Conservation (phyloP, 768 basidiomycete genomes). For the Mycena haematopus region DNA sequence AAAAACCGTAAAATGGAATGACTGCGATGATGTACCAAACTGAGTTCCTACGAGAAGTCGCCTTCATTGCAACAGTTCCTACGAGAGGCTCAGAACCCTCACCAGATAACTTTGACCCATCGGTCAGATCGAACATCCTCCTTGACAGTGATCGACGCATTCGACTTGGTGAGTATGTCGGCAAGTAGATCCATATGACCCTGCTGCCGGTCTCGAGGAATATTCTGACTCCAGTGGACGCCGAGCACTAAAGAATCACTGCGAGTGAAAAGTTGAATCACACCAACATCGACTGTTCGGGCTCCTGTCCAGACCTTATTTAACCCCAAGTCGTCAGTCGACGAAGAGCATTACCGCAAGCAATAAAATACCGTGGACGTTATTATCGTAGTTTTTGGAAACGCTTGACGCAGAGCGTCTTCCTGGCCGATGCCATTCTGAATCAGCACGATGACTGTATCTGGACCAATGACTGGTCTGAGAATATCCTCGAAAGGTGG, state of each 20-base stretch:
- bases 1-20: neutral
- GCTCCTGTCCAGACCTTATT: constrained; percentile 22
- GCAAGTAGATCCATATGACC: constrained; percentile 2
- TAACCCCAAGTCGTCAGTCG: too few relatives aligned
- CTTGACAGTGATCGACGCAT: constrained; percentile 17
- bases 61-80: neutral
- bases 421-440: constrained; percentile 24
- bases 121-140: constrained; percentile 15
- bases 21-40: constrained; percentile 2
- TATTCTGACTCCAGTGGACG: constrained; percentile 11
- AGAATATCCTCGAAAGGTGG: constrained; percentile 16
- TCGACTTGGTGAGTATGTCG: constrained; percentile 16
- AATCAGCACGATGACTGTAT: constrained; percentile 20
- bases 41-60: constrained; percentile 11
- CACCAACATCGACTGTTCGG: neutral
- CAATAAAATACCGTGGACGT: constrained; percentile 11
- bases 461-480: constrained; percentile 8
- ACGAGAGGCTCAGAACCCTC: neutral
- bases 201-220: constrained; percentile 11
- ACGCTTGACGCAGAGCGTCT: constrained; percentile 6
- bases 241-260: constrained; percentile 16
- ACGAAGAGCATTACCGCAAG: neutral
- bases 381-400: constrained; percentile 18
- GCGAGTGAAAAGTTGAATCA: constrained; percentile 17
- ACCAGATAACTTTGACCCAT: constrained; percentile 23